Evolutionary conservation across 2,329 filamentous ascomycete genomes (phyloP).

Genomic region (Fusarium sp.): DNA sequence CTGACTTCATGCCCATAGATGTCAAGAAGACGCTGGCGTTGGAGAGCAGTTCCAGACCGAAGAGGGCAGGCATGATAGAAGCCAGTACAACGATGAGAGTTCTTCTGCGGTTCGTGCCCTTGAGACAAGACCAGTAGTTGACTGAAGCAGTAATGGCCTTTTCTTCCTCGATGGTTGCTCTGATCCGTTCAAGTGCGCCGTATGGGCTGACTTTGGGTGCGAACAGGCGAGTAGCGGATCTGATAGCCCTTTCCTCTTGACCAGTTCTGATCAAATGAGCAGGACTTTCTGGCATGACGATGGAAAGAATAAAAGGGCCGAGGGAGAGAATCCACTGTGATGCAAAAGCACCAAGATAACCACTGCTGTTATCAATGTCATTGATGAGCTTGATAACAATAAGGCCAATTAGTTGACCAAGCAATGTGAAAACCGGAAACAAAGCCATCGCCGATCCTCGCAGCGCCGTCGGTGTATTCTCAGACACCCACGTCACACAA

Average conservation of each 20-base stretch:
- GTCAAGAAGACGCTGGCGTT: conserved; percentile 52
- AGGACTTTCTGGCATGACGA: conserved; percentile 43
- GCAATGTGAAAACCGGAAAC: conserved; percentile 40
- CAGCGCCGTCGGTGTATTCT: conserved; percentile 41
- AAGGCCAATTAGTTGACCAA: conserved; percentile 42
- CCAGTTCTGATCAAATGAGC: conserved; percentile 34
- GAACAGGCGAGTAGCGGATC: conserved; percentile 31
- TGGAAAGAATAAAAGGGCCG: conserved; percentile 33
- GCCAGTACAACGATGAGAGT: conserved; percentile 52
- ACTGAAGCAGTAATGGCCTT: conserved; percentile 39
- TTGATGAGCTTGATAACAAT: conserved; percentile 40
- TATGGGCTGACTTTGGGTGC: conserved; percentile 29
- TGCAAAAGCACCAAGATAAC: conserved; percentile 40
- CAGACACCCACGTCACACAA: conserved; percentile 51
- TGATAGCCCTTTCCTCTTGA: conserved; percentile 23
- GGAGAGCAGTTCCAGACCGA: conserved; percentile 55
- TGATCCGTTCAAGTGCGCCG: conserved; percentile 26
- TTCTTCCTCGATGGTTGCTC: conserved; percentile 53
- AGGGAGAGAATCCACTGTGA: conserved; percentile 40
- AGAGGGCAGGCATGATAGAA: conserved; percentile 52
- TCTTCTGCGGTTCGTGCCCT: conserved; percentile 50
- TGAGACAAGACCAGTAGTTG: conserved; percentile 55
- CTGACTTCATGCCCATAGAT: conserved; percentile 44
- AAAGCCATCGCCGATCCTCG: conserved; percentile 44
- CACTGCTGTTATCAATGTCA: conserved; percentile 15